These are phyloP conservation scores for Ophiostoma piceae DNA, from an alignment of 2,329 filamentous ascomycete genomes.

Conservation along the genomic window DNA sequence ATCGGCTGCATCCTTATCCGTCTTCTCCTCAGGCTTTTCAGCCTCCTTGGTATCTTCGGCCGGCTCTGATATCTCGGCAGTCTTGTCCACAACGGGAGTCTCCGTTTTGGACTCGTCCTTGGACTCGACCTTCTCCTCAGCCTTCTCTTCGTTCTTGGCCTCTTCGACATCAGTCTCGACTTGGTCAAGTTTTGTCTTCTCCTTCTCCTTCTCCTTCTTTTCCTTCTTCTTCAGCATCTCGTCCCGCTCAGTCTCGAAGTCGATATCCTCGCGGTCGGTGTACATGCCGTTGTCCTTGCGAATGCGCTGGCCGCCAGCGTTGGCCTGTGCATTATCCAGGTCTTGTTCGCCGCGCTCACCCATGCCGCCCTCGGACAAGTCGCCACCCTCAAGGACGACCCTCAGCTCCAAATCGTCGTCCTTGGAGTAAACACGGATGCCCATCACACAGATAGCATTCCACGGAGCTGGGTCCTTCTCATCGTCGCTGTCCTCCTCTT, in stretches of 20 bases:
- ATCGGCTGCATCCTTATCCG: constrained; percentile 15
- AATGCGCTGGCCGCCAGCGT: constrained; percentile 44
- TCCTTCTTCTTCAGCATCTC: constrained; percentile 27
- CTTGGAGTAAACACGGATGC: constrained; percentile 56
- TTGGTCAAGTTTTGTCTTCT: constrained; percentile 28
- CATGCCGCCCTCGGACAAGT: constrained; percentile 51
- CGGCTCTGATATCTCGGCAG: neutral
- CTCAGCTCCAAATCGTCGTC: constrained; percentile 50
- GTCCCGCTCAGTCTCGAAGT: constrained; percentile 27
- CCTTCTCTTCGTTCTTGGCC: constrained; percentile 32
- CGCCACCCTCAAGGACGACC: constrained; percentile 52
- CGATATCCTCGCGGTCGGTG: constrained; percentile 26
- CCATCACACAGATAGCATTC: constrained; percentile 59
- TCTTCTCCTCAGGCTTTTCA: neutral
- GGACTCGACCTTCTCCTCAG: constrained; percentile 26
- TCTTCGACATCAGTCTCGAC: constrained; percentile 18
- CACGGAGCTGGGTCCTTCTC: constrained; percentile 54
- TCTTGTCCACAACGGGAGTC: neutral
- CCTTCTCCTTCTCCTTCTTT: constrained; percentile 33
- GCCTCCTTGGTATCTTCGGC: neutral
- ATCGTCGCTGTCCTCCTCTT: constrained; percentile 49
- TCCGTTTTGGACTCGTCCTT: constrained; percentile 17
- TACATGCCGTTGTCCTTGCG: constrained; percentile 30
- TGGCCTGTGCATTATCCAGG: constrained; percentile 53
- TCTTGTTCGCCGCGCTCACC: constrained; percentile 52